phyloP scores from a whole-genome alignment of 805 yeast genomes.

The Wickerhamomyces hampshirensis region DNA sequence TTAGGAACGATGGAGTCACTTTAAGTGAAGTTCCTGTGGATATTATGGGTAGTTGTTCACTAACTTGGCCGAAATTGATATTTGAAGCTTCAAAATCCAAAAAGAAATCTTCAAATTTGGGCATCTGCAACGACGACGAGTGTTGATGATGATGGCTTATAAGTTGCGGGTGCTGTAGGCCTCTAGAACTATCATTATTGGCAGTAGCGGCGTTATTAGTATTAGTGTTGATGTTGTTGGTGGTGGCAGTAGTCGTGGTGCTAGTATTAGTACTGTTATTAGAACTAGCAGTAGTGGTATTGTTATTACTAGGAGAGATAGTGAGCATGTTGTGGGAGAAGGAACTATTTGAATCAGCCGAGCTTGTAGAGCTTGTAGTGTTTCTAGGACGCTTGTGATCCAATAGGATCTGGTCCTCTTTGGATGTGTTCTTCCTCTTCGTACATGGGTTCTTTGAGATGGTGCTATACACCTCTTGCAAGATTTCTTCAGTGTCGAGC shows the following conservation, averaged over 20 bases:
- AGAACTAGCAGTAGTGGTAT: too few species aligned
- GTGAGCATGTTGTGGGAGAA: conserved; percentile 2
- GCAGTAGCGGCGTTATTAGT: neutral
- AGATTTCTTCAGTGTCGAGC: conserved; percentile 15
- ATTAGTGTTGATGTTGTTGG: neutral
- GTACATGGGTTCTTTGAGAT: conserved; percentile 22
- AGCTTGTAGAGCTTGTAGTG: neutral
- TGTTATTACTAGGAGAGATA: too few species aligned
- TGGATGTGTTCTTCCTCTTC: conserved; percentile 20
- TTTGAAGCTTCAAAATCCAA: conserved; percentile 20
- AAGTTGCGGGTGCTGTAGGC: neutral
- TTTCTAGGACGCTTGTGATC: conserved; percentile 3
- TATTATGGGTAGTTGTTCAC: conserved; percentile 11
- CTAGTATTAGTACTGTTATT: neutral
- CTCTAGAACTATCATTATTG: too few species aligned
- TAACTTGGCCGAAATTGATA: conserved; percentile 12
- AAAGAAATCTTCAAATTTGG: conserved; percentile 20
- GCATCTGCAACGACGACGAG: conserved; percentile 8
- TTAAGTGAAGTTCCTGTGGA: conserved; percentile 16
- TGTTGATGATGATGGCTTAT: conserved; percentile 1
- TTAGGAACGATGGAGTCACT: conserved; percentile 14
- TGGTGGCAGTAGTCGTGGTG: neutral
- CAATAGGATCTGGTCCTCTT: conserved; percentile 12
- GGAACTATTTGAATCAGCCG: neutral
- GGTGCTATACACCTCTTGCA: conserved; percentile 20